These are phyloP conservation scores for Collariella sp. DNA, from an alignment of 495 filamentous ascomycete genomes.

Conservation along the genomic window DNA sequence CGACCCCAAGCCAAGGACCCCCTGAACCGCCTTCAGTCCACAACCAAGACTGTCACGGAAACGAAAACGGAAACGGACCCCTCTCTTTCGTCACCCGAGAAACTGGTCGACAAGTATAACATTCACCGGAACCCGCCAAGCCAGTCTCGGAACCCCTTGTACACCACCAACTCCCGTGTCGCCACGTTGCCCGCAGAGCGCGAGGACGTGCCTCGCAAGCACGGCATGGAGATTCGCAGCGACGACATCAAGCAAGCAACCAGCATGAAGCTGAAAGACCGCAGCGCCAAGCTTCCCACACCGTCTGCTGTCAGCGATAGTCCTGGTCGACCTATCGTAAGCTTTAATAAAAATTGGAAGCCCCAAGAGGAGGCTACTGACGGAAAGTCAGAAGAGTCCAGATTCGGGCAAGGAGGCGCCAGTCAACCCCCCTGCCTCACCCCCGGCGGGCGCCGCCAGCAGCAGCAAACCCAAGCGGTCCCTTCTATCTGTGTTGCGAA, in stretches of 20 bases:
- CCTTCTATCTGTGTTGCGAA: conserved; percentile 57
- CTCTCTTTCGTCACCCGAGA: conserved; percentile 26
- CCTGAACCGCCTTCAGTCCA: conserved; percentile 46
- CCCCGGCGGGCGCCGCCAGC: conserved; percentile 20
- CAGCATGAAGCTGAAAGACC: conserved; percentile 76
- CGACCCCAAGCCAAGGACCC: conserved; percentile 51
- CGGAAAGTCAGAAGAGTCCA: conserved; percentile 40
- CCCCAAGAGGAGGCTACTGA: conserved; percentile 52
- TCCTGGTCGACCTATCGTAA: conserved; percentile 82
- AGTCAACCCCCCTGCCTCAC: conserved; percentile 19
- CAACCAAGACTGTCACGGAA: conserved; percentile 26
- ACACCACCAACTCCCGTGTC: conserved; percentile 51
- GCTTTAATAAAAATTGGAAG: conserved; percentile 78
- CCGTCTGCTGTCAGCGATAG: conserved; percentile 79
- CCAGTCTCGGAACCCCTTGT: conserved; percentile 65
- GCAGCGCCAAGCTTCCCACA: conserved; percentile 74
- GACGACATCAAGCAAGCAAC: conserved; percentile 86
- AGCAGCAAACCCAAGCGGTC: conserved; percentile 26
- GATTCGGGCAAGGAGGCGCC: conserved; percentile 13
- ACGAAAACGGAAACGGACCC: conserved; percentile 12
- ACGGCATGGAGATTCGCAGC: conserved; percentile 71
- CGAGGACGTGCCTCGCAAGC: conserved; percentile 45
- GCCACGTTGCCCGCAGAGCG: conserved; percentile 25
- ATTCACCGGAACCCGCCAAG: conserved; percentile 70
- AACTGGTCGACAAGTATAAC: conserved; percentile 57